These are phyloP conservation scores for Xylaria venustula DNA, from an alignment of 495 filamentous ascomycete genomes.

Conservation along the genomic window DNA sequence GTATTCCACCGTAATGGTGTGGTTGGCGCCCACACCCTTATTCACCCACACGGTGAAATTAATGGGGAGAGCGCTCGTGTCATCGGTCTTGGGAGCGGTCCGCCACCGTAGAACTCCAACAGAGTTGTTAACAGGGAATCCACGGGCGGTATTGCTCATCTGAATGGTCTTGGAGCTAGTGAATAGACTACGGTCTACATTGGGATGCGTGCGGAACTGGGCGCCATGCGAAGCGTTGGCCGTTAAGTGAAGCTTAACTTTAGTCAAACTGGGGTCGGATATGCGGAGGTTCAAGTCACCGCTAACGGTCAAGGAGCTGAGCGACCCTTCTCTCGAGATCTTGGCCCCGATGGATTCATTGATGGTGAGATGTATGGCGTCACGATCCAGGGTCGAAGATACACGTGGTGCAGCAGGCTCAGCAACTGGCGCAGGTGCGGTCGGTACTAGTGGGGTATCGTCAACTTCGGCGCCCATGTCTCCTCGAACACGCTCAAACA, in stretches of 20 bases:
- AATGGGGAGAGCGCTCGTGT: slow-evolving; percentile 75
- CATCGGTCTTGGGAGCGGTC: slow-evolving; percentile 66
- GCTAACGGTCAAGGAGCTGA: slow-evolving; percentile 82
- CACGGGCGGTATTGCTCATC: slow-evolving; percentile 75
- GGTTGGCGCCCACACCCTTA: slow-evolving; percentile 72
- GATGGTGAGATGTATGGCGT: slow-evolving; percentile 81
- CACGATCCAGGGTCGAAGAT: slow-evolving; percentile 67
- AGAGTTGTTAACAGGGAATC: slow-evolving; percentile 87
- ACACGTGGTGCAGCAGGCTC: slow-evolving; percentile 59
- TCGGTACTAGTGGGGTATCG: slow-evolving; percentile 70
- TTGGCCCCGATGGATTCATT: slow-evolving; percentile 85
- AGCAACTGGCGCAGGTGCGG: slow-evolving; percentile 55
- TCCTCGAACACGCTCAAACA: slow-evolving; percentile 91
- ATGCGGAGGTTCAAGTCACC: slow-evolving; percentile 89
- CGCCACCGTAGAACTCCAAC: slow-evolving; percentile 90
- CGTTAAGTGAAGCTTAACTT: slow-evolving; percentile 77
- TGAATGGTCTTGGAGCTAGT: slow-evolving; percentile 76
- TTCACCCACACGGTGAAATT: slow-evolving; percentile 96
- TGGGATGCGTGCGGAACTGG: slow-evolving; percentile 90
- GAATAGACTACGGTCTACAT: slow-evolving; percentile 86
- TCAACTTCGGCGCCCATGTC: slow-evolving; percentile 81
- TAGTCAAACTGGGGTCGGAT: slow-evolving; percentile 80
- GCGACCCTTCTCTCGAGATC: slow-evolving; percentile 77
- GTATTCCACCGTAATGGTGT: slow-evolving; percentile 88
- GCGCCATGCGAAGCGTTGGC: slow-evolving; percentile 73